phyloP scores from a whole-genome alignment of 2,329 filamentous ascomycete species.

The Fusarium paranaense region DNA sequence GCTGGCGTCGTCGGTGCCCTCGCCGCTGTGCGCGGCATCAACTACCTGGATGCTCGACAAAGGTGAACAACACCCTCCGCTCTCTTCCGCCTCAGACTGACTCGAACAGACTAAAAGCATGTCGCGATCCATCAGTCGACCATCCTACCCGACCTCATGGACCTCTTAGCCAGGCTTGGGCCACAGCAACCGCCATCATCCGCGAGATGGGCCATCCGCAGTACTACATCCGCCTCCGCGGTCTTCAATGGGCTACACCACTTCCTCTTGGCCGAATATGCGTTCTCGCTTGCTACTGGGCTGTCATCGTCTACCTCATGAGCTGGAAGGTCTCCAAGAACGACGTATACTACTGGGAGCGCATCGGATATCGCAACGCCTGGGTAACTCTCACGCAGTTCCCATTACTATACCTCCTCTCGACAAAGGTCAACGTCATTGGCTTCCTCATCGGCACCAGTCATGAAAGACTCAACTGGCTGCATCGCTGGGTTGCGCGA shows the following conservation, averaged over 20 bases:
- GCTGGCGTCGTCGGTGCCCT: slow-evolving; percentile 60
- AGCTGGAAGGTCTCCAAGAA: slow-evolving; percentile 58
- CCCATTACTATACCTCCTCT: slow-evolving; percentile 72
- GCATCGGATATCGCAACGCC: slow-evolving; percentile 74
- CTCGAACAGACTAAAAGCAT: slow-evolving; percentile 58
- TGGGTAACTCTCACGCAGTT: slow-evolving; percentile 75
- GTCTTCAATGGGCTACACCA: slow-evolving; percentile 67
- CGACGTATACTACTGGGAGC: slow-evolving; percentile 71
- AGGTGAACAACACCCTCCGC: slow-evolving; percentile 49
- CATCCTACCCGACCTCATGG: slow-evolving; percentile 66
- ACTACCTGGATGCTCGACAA: slow-evolving; percentile 54
- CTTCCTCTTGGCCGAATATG: slow-evolving; percentile 68
- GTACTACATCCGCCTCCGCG: slow-evolving; percentile 58
- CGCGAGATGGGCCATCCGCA: slow-evolving; percentile 70
- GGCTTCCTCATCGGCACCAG: slow-evolving; percentile 71
- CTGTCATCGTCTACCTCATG: slow-evolving; percentile 69
- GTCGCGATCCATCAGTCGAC: slow-evolving; percentile 55
- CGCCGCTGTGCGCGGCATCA: slow-evolving; percentile 55
- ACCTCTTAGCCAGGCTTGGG: slow-evolving; percentile 62
- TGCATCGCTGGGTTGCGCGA: slow-evolving; percentile 78
- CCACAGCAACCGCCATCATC: slow-evolving; percentile 67
- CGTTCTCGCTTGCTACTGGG: slow-evolving; percentile 68
- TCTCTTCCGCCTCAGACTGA: not conserved
- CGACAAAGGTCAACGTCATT: slow-evolving; percentile 70
- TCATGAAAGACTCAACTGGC: slow-evolving; percentile 78